Evolutionary conservation across 441 rosid species (phyloP), one percentile per base, ranked within the genome.

Genomic region (Mallotus japonicus): DNA sequence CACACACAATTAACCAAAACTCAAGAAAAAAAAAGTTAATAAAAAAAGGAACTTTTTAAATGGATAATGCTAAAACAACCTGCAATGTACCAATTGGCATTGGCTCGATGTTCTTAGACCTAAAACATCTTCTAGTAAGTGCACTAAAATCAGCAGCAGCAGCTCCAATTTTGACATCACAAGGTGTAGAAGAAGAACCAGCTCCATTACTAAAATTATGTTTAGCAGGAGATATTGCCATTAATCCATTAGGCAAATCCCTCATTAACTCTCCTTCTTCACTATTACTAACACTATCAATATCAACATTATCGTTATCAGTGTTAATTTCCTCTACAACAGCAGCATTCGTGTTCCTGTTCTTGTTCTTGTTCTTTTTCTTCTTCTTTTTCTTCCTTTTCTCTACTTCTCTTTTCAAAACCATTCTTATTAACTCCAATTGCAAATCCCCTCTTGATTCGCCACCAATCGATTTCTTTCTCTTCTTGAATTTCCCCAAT

Each of bases 61-160:
- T 5, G 8, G 54, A 8, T 34, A 50, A 19, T 61, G 20, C 32
- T 40, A 34, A 37, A 61, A 65, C 65, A 44, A 89, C 99, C 98
- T 95, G 93, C 85, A 90, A 75, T 75, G 85, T 77, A 68, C 90
- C 93, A 77, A 86, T 32, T 47, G 94, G 92, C 68, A 84, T 64
- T 61, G 94, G 97, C 75, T 90, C 98, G 54, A 92, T 83, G 76
- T 93, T 95, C 80, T 95, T 93, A 40, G 97, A 95, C 79, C 98
- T 84, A 71, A 90, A 91, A 32, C 87, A 83, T 73, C 97, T 81
- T 71, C 85, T 85, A 32, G 80, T 54, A 72, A 83, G 77, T 0
- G 85, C 68, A 61, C 76, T 71, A 2, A 82, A 72, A 60, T 84
- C 89, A 57, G 67, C 89, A 0, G 88, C 89, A 60, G 64, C 88